Evolutionary conservation across 768 basidiomycete species (phyloP), one percentile per base, ranked within the genome.

Genomic region (Mycena chlorophos): DNA sequence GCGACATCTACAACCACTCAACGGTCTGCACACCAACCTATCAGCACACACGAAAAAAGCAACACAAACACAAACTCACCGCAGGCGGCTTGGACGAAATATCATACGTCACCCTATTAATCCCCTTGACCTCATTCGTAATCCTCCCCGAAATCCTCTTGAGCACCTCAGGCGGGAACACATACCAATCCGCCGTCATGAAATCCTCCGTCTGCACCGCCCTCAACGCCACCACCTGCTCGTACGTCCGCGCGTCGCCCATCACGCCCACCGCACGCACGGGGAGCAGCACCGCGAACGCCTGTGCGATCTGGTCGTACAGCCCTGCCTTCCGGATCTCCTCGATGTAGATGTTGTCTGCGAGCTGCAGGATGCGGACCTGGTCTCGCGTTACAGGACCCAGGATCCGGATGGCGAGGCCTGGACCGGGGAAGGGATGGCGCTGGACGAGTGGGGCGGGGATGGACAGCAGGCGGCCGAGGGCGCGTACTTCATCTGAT

Each of bases 121-220:
- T 86, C n/a, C 97, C 97, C 59, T 81, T 77, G 6, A 97, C 96
- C 71, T 99, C 97, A 71, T 98, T 99, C 31, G 97, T 99, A 61
- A 99, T 98, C 54, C 97, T 82, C 45, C 92, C 94, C 20, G 95
- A 98, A 66, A 99, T 93, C 63, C 87, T 86, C 58, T 89, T 86
- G 55, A 99, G 74, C 12, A 98, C 85, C 39, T 89, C 87, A 16
- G 93, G 76, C 25, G 96, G 95, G 81, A 98, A 99, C n/a, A 91
- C 86, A 75, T 91, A 94, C 96, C 96, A 98, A 70, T 98, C 96
- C 30, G 97, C 97, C 14, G 97, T 99, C 97, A 99, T 99, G 69
- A 99, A 99, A 71, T 99, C 97, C 69, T 98, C 96, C n/a, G 94
- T 87, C 68, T 91, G 88, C 8, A 98, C 96, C 2, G 97, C 97